phyloP scores from a whole-genome alignment of 768 basidiomycete species.

The Calocybe indica region DNA sequence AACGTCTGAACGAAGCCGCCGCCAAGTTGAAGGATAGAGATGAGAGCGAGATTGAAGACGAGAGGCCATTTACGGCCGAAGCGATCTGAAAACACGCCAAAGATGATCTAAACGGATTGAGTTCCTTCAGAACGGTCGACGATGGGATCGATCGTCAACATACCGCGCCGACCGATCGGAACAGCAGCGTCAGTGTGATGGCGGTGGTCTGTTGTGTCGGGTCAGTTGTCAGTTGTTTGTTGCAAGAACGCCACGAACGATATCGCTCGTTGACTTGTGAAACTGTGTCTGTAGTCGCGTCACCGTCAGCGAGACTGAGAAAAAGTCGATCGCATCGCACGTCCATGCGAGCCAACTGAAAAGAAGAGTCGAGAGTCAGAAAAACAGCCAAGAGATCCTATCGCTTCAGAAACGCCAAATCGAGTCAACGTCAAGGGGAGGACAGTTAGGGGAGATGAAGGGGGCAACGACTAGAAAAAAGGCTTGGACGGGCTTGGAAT shows the following conservation, averaged over 20 bases:
- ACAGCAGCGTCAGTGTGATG: slow-evolving; percentile 90
- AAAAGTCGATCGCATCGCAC: slow-evolving; percentile 84
- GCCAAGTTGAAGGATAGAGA: slow-evolving; percentile 69
- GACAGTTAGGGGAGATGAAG: slow-evolving; percentile 1
- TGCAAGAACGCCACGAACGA: slow-evolving; percentile 23
- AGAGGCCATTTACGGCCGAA: slow-evolving; percentile 95
- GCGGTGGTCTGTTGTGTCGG: slow-evolving; percentile 49
- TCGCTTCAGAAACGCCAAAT: not conserved
- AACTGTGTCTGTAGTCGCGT: slow-evolving; percentile 44
- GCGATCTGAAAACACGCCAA: slow-evolving; percentile 83
- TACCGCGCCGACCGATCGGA: slow-evolving; percentile 75
- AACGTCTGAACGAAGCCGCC: slow-evolving; percentile 79
- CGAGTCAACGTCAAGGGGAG: not conserved
- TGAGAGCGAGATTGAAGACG: slow-evolving; percentile 66
- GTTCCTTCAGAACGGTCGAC: not conserved
- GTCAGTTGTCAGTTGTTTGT: not conserved
- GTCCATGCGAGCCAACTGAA: slow-evolving; percentile 81
- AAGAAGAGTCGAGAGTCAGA: not conserved
- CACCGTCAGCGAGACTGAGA: slow-evolving; percentile 64
- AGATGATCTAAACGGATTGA: slow-evolving; percentile 42
- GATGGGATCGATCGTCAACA: slow-evolving; percentile 14
- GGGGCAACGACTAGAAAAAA: slow-evolving; percentile 3
- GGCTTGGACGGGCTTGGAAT: not conserved
- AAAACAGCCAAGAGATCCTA: not conserved
- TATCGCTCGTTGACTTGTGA: slow-evolving; percentile 27